phyloP scores from a whole-genome alignment of 2,329 filamentous ascomycete genomes.

The Cucurbitaria berberidis region DNA sequence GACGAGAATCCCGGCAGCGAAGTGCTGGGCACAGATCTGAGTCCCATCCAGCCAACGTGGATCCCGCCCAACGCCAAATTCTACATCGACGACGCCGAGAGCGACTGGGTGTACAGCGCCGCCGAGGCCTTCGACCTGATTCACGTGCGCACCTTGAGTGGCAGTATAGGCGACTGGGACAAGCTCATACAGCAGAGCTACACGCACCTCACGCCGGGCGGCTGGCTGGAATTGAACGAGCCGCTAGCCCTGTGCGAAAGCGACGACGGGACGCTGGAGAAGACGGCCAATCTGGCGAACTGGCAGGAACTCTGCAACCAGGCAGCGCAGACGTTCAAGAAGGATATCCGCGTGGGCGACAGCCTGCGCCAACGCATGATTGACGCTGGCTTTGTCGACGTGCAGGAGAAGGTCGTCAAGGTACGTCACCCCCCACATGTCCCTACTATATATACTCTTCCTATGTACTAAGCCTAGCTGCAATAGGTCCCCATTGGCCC shows the following conservation, averaged over 20 bases:
- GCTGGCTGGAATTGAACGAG: slow-evolving; percentile 47
- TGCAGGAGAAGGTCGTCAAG: slow-evolving; percentile 44
- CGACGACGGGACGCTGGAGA: slow-evolving; percentile 39
- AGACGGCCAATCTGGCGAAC: slow-evolving; percentile 26
- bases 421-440: slow-evolving; percentile 12
- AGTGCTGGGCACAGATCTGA: slow-evolving; percentile 47
- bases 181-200: slow-evolving; percentile 33
- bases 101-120: slow-evolving; percentile 45
- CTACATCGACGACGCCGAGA: slow-evolving; percentile 52
- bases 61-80: slow-evolving; percentile 50
- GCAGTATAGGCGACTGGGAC: slow-evolving; percentile 45
- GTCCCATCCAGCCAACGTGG: slow-evolving; percentile 48
- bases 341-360: slow-evolving; percentile 32
- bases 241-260: slow-evolving; percentile 40
- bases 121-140: slow-evolving; percentile 47
- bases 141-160: slow-evolving; percentile 40
- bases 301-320: slow-evolving; percentile 43
- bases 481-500: slow-evolving; percentile 41
- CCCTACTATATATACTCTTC: background rate
- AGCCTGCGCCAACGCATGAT: slow-evolving; percentile 36
- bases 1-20: slow-evolving; percentile 43
- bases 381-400: slow-evolving; percentile 42
- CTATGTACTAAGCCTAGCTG: slow-evolving; percentile 5
- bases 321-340: slow-evolving; percentile 33
- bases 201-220: slow-evolving; percentile 38